Conservation (phyloP, 129 eudicot genomes). For the Silybum marianum region DNA sequence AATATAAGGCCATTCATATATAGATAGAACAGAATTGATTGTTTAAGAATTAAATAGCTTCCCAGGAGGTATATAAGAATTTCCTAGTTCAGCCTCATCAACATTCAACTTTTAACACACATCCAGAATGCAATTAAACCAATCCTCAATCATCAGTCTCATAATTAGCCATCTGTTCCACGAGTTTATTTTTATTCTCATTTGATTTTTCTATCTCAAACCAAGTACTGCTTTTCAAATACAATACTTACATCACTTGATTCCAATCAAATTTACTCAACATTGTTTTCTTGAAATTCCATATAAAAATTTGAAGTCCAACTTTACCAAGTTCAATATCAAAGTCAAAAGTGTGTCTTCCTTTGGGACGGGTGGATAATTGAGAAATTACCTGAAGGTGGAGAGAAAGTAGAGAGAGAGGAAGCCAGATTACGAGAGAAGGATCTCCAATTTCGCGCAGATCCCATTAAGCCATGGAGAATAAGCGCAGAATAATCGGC, state of each 20-base stretch:
- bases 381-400: constrained; percentile 42
- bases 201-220: neutral
- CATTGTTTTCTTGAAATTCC: neutral
- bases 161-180: neutral
- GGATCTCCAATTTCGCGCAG: constrained; percentile 89
- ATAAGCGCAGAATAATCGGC: constrained; percentile 58
- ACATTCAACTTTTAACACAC: neutral
- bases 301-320: neutral
- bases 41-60: too few species aligned
- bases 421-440: constrained; percentile 71
- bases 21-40: too few species aligned
- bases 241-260: neutral
- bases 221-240: neutral
- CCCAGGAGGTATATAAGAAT: too few species aligned
- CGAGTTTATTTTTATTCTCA: too few species aligned
- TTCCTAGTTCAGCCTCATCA: neutral
- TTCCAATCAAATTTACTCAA: neutral
- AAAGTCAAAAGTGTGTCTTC: neutral
- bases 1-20: too few species aligned
- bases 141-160: neutral
- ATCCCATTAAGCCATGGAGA: constrained; percentile 86
- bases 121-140: neutral
- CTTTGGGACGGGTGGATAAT: neutral
- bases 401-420: constrained; percentile 52
- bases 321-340: neutral